These are phyloP conservation scores for Cladobotryum protrusum DNA, from an alignment of 2,329 filamentous ascomycete genomes.

Conservation along the genomic window DNA sequence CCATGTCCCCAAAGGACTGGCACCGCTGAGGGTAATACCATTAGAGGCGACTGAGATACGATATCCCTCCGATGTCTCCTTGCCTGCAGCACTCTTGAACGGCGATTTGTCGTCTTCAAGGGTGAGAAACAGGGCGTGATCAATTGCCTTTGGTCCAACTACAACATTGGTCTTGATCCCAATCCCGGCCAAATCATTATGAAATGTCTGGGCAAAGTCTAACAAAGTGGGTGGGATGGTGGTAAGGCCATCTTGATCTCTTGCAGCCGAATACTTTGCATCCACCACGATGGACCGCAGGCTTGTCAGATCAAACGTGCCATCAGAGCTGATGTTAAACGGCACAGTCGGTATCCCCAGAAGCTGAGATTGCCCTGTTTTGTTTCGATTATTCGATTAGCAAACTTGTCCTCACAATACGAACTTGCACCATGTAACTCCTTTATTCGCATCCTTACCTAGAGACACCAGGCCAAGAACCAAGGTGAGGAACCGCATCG, in stretches of 20 bases:
- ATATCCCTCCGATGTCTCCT: constrained; percentile 45
- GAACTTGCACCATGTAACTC: too few relatives aligned
- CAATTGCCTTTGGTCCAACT: not conserved
- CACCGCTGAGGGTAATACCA: constrained; percentile 42
- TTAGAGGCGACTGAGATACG: constrained; percentile 34
- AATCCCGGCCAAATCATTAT: constrained; percentile 8
- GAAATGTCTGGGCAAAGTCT: constrained; percentile 12
- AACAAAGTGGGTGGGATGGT: constrained; percentile 9
- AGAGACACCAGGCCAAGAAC: constrained; percentile 1
- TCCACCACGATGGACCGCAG: constrained; percentile 8
- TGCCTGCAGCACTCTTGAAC: constrained; percentile 40
- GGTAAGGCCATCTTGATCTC: constrained; percentile 11
- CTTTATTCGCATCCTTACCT: not conserved
- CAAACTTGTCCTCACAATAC: not conserved
- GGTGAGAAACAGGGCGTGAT: constrained; percentile 38
- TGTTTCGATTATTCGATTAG: not conserved
- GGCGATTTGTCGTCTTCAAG: constrained; percentile 30
- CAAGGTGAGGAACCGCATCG: constrained; percentile 3
- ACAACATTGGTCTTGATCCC: constrained; percentile 7
- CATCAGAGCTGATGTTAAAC: constrained; percentile 5
- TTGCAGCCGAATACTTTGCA: not conserved
- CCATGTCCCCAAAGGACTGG: constrained; percentile 50
- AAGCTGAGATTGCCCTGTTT: constrained; percentile 5
- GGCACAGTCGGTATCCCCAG: constrained; percentile 12
- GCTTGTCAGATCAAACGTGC: constrained; percentile 6